Conservation (phyloP, 352 stramenopile genomes). For the Elongisporangium anandrum region DNA sequence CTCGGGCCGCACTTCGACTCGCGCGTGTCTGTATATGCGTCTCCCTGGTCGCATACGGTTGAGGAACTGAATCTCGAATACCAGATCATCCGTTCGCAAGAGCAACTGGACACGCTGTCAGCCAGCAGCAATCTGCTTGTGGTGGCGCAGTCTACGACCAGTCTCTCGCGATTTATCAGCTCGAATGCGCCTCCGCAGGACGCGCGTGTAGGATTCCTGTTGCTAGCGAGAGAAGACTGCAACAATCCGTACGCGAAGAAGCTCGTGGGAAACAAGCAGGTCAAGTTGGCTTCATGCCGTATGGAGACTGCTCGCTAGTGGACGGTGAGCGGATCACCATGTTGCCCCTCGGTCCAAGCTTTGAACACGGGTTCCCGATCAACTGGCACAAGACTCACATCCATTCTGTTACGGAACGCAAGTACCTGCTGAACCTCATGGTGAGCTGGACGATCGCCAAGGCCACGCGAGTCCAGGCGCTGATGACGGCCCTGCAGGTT, state of each 20-base stretch:
- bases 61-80: conserved; percentile 26
- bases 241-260: conserved; percentile 34
- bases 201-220: conserved; percentile 32
- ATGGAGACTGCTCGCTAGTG: conserved; percentile 53
- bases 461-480: conserved; percentile 51
- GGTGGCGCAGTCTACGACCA: conserved; percentile 23
- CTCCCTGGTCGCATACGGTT: conserved; percentile 21
- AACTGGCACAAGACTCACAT: conserved; percentile 35
- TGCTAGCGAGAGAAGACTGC: conserved; percentile 49
- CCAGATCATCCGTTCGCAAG: conserved; percentile 29
- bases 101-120: conserved; percentile 24
- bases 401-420: conserved; percentile 10
- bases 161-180: conserved; percentile 16
- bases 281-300: conserved; percentile 57
- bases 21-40: conserved; percentile 12
- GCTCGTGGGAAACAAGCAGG: conserved; percentile 18
- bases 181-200: conserved; percentile 12
- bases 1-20: conserved; percentile 38
- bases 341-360: conserved; percentile 47
- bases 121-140: conserved; percentile 34
- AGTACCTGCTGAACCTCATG: conserved; percentile 56
- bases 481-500: conserved; percentile 41
- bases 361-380: conserved; percentile 55
- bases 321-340: conserved; percentile 43
- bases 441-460: conserved; percentile 67